Base-by-base conservation (phyloP, 768 basidiomycete species). In the Amanita pallidorosea region DNA sequence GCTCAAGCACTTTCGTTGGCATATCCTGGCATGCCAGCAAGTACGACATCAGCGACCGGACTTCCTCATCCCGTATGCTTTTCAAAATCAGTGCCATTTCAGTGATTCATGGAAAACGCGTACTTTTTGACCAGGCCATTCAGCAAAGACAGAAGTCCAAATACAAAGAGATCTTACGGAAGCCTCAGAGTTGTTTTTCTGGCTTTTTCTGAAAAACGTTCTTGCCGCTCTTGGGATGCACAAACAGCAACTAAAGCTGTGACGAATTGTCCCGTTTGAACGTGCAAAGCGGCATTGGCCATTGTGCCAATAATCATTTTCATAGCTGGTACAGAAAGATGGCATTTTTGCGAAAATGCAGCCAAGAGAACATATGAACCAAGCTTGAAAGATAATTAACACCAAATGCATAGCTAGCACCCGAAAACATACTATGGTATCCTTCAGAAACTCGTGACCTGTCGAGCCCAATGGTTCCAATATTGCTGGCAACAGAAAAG, bases 311-410 rank as follows among this genome's bases (percentile, higher is more conserved):
- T 54, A 17, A 91, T 74, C 2, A 74, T 70, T 51, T 76, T 76
- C 50, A 90, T 53, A 1, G 85, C 87, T 17, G 76, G 60, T 1
- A 77, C 56, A 1, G 79, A 71, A 31, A 94, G 58, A 11, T 71
- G 69, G 47, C 77, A 77, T 65, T 81, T 83, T 55, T 80, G 80
- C 0, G 86, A 79, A 20, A 94, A 70, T 0, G 81, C 72, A 1
- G 82, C 77, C 0, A 94, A 67, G 6, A 93, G 72, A 51, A 92
- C 75, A 58, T 85, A 88, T 56, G 78, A 80, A 41, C 81, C 85
- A 11, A 93, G 73, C 86, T 87, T 33, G 93, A 68, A 7, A 93
- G 71, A 52, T 91, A 74, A 58, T 85, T 86, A 56, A 77, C 80
- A 38, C 80, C 84, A 13, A 93, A 72, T 85, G 85, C 36, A 22